These are phyloP conservation scores for Phoma sp. DNA, from an alignment of 2,329 filamentous ascomycete genomes.

Conservation along the genomic window DNA sequence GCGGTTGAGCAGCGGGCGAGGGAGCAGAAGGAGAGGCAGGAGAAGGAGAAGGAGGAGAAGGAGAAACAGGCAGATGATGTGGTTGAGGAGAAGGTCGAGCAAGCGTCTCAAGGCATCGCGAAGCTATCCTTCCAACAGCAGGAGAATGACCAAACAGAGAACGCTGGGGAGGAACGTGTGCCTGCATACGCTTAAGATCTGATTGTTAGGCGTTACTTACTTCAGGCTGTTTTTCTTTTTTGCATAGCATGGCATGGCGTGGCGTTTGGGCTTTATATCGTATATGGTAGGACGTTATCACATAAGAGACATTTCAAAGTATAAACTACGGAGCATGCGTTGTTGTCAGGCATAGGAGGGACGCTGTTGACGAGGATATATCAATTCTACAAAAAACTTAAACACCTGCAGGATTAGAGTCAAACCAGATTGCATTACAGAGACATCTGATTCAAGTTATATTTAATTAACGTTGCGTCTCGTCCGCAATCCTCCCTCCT, in stretches of 20 bases:
- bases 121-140: slow-evolving; percentile 28
- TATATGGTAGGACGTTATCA: neutral
- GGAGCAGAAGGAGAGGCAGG: slow-evolving; percentile 45
- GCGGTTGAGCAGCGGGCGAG: slow-evolving; percentile 46
- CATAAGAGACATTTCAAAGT: too few relatives aligned
- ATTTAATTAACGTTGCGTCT: too few relatives aligned
- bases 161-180: slow-evolving; percentile 40
- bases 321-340: too few relatives aligned
- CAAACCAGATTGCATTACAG: too few relatives aligned
- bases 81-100: slow-evolving; percentile 23
- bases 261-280: neutral
- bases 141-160: slow-evolving; percentile 39
- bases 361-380: too few relatives aligned
- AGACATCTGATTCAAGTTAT: too few relatives aligned
- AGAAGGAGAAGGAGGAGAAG: slow-evolving; percentile 44
- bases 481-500: too few relatives aligned
- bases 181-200: slow-evolving; percentile 23
- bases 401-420: too few relatives aligned
- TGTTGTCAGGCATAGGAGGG: too few relatives aligned
- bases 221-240: too few relatives aligned
- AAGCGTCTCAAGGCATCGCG: slow-evolving; percentile 27
- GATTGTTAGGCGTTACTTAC: too few relatives aligned
- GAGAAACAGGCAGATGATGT: slow-evolving; percentile 64
- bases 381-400: too few relatives aligned
- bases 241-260: slow-evolving; percentile 34